Evolutionary conservation across 352 stramenopile genomes (phyloP), one percentile per base, ranked within the genome.

Genomic region (Globisporangium lucens): DNA sequence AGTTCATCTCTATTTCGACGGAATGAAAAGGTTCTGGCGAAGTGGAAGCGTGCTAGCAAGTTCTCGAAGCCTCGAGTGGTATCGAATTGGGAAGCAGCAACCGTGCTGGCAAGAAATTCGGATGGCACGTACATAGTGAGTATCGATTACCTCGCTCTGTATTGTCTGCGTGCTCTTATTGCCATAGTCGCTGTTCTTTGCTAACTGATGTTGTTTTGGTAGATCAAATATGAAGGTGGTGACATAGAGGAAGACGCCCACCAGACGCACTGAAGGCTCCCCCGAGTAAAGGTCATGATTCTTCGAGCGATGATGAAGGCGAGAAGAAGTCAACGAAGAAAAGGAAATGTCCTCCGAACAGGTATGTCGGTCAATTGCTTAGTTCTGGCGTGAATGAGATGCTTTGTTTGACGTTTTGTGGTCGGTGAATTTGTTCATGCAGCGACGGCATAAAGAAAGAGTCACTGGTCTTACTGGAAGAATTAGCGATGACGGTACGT

Each of bases 401-500:
- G 12, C 36, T 47, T 38, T 24, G n/a, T 46, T 9, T 61, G 15
- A 30, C 10, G 38, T 36, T 43, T 15, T 55, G 15, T 20, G 22
- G 17, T 12, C 43, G 15, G 22, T 24, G 12, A n/a, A 20, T 60
- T 35, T 22, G 12, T 55, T 59, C 46, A 15, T 33, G 22, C 24
- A 71, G 66, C 10, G n/a, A 47, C 8, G 67, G 68, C 55, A 68
- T 85, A 4, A 68, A 70, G 27, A 74, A 57, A 3, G 78, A 92
- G 20, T 75, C 77, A 20, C 27, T 87, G 20, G 88, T 87, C 61
- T 52, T 92, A 29, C 71, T 92, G 5, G 79, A 92, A 47, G 82
- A 92, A 49, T 67, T 92, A 20, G 80, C 80, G 2, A 78, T 90
- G 75, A 89, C 82, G 65, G 81, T 90, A 68, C 5, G 41, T 65